phyloP scores from a whole-genome alignment of 257 asterid species.

The Solanum arcanum region DNA sequence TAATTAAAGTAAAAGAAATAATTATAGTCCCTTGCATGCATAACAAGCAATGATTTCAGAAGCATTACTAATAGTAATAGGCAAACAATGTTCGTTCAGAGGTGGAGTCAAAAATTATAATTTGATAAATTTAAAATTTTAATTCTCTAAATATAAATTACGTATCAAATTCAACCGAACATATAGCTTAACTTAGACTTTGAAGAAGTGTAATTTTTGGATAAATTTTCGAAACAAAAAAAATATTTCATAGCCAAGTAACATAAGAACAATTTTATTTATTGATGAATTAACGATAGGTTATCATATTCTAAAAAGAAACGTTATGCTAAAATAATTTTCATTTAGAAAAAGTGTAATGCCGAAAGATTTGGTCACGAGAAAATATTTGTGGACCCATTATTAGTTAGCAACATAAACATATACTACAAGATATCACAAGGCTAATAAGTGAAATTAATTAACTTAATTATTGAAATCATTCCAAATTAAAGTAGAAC shows the following conservation, averaged over 20 bases:
- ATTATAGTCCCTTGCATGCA: neutral
- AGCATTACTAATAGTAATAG: neutral
- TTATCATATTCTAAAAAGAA: neutral
- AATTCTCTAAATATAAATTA: neutral
- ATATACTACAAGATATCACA: neutral
- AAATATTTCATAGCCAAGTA: neutral
- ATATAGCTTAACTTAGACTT: neutral
- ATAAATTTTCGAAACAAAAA: neutral
- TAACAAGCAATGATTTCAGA: neutral
- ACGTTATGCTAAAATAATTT: neutral
- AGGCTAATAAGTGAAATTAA: neutral
- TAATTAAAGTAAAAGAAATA: neutral
- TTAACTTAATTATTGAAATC: neutral
- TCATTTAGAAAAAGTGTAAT: neutral
- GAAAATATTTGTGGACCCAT: neutral
- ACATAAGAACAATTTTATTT: neutral
- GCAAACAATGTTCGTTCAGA: neutral
- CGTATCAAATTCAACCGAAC: fast-evolving
- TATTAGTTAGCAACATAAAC: neutral
- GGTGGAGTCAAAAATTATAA: neutral
- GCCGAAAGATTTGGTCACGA: neutral
- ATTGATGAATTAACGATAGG: neutral
- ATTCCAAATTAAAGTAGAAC: neutral
- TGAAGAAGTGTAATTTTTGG: neutral
- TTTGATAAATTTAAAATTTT: neutral